Conservation (phyloP, 2,329 filamentous ascomycete species). For the Phyllosticta citriasiana region DNA sequence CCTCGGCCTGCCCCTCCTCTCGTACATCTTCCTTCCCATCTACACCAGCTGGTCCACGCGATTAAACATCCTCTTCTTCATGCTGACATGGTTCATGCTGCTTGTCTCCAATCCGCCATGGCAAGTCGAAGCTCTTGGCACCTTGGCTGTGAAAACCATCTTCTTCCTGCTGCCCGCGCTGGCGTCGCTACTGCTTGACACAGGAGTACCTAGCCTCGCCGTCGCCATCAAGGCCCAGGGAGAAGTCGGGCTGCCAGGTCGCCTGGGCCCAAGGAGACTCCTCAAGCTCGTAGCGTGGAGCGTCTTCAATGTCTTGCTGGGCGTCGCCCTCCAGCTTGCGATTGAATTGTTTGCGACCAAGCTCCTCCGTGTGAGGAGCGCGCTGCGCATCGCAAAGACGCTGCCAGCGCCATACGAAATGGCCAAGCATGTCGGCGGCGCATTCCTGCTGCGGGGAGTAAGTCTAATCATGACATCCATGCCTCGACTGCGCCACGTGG, state of each 20-base stretch:
- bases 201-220: conserved; percentile 57
- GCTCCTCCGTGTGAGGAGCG: conserved; percentile 43
- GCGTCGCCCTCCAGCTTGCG: conserved; percentile 43
- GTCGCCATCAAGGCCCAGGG: conserved; percentile 60
- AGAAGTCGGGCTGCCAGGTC: conserved; percentile 38
- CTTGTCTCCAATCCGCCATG: conserved; percentile 67
- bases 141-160: conserved; percentile 54
- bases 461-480: conserved; percentile 14
- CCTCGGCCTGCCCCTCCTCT: conserved; percentile 33
- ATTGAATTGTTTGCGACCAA: conserved; percentile 47
- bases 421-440: conserved; percentile 43
- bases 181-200: conserved; percentile 64
- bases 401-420: conserved; percentile 56
- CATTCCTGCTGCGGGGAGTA: conserved; percentile 49
- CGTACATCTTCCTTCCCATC: conserved; percentile 63
- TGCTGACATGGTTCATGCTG: conserved; percentile 79
- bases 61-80: conserved; percentile 80
- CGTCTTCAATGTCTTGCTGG: conserved; percentile 45
- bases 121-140: conserved; percentile 64
- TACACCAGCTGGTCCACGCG: conserved; percentile 57
- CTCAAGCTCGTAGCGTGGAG: conserved; percentile 35
- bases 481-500: background rate
- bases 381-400: conserved; percentile 50
- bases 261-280: conserved; percentile 29
- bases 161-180: conserved; percentile 67